Evolutionary conservation across 306 rosid species (phyloP), one percentile per base, ranked within the genome.

Genomic region (Rosa multiflora): DNA sequence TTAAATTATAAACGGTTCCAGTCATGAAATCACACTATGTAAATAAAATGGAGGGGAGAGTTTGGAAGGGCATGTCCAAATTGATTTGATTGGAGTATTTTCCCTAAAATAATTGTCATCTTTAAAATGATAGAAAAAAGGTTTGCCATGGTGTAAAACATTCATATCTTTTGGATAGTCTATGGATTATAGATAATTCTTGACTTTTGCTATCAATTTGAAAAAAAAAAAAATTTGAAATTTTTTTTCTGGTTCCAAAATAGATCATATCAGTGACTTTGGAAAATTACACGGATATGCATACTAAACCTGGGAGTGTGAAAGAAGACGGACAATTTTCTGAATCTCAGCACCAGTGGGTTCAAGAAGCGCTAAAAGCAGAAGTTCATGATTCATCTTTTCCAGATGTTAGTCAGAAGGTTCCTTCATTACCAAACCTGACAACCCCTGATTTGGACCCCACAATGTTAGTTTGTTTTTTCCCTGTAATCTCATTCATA

Each of bases 221-320:
- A 53, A 68, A 77, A 1, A 26, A 26, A 26, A 26, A 26, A 26
- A 26, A 26, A 26, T 26, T 26, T 0, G 0, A 26, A 26, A 1
- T 32, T 10, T 78, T 82, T 53, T 72, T 81, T 79, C 70, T 61
- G 78, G 52, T 58, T 82, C 78, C 58, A 42, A 76, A 82, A 87
- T 82, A 95, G 99, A 95, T 95, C 67, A 81, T 92, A 81, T 83
- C 89, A 51, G 98, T 89, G 82, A 91, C 88, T 73, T 88, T 93
- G 93, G 98, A 95, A 82, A 95, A 95, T 82, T 92, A 85, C 80
- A 42, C 46, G 76, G 85, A 82, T 84, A 66, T 83, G 78, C 89
- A 81, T 20, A 79, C 74, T 74, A 74, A 82, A 71, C 74, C 81
- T 83, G 80, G 73, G 63, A 48, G 49, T 79, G 62, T 46, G 46